Base-by-base conservation (phyloP, 345 rosid species). In the Arabidopsis thaliana region DNA sequence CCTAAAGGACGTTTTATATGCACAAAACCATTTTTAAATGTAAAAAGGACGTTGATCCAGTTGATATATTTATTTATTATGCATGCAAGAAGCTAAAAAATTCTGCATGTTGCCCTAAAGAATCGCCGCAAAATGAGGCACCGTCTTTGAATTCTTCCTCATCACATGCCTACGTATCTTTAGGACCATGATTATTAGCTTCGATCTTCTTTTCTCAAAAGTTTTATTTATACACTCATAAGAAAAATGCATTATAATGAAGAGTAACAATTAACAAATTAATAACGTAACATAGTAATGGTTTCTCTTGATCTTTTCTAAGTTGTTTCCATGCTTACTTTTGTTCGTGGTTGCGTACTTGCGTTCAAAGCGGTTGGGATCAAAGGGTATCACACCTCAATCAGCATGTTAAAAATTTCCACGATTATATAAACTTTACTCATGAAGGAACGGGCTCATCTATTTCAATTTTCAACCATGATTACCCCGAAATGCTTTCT, bases 81-180 rank as follows among this genome's bases (percentile, higher is more conserved):
- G 51, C 56, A 78, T 65, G 72, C 57, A 65, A 65, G 72, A 72
- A 50, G 73, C 50, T 65, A 58, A 79, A 73, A 68, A 20, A 23
- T 7, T 24, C 4, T 45, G 69, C 76, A 74, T 57, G 68, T 75
- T 80, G 83, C 77, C 84, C 64, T 70, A 71, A 83, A 84, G 86
- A 75, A 75, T 59, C 88, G 90, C 86, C 90, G 88, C 85, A 62
- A 82, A 83, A 81, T 70, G 63, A 78, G 90, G 90, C 86, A 80
- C 69, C 83, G 83, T 69, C 76, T 83, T 85, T 79, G 82, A 65
- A 81, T 83, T 86, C 80, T 78, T 59, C 75, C 40, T 46, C 71
- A 28, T 73, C 88, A 83, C 81, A 80, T 75, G 76, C 69, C 85
- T 67, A 77, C 65, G 75, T 74, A 41, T 52, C 77, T 51, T 59